Base-by-base conservation (phyloP, 176 grass and related monocot genomes). In the Triticum aestivum region DNA sequence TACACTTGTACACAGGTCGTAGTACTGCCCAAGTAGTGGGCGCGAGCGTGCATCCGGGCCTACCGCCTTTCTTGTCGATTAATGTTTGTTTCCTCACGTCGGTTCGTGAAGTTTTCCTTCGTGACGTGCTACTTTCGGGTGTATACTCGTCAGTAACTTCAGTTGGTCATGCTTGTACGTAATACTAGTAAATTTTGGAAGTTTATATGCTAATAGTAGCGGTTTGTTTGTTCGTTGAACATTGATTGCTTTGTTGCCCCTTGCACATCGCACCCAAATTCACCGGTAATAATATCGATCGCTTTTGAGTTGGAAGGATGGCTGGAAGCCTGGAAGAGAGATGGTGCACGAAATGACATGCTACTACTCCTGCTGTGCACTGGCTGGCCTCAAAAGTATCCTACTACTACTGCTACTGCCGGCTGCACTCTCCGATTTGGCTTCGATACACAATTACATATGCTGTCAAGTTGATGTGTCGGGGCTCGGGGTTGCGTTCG, bases 11-110 rank as follows among this genome's bases (percentile, higher is more conserved):
- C 75, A 74, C 47, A 29, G 41, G 41, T n/a, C 18, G 39, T 44
- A 23, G 63, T 79, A 67, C 63, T 11, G 79, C 73, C 79, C 72
- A 87, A 75, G 76, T 64, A 77, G 77, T 70, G 81, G 81, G 81
- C 62, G 85, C 68, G 69, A 74, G 80, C 78, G 81, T 80, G 81
- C 81, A 80, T 21, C 66, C 49, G 75, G 81, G 3, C 61, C 89
- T 65, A 42, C 64, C 37, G 45, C 38, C 72, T 84, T 75, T 45
- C 85, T 32, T 85, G 82, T 91, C 69, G 69, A 87, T 84, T 69
- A 69, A 70, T 88, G 61, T 41, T 63, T 87, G 81, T 39, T 81
- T 24, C 69, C 61, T 82, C 89, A 87, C 85, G 85, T 85, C 63
- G 62, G 71, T 38, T 6, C 77, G 5, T 74, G 81, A 62, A 76